Conservation (phyloP, 1,284 basidiomycete species). For the Irpex sp. region DNA sequence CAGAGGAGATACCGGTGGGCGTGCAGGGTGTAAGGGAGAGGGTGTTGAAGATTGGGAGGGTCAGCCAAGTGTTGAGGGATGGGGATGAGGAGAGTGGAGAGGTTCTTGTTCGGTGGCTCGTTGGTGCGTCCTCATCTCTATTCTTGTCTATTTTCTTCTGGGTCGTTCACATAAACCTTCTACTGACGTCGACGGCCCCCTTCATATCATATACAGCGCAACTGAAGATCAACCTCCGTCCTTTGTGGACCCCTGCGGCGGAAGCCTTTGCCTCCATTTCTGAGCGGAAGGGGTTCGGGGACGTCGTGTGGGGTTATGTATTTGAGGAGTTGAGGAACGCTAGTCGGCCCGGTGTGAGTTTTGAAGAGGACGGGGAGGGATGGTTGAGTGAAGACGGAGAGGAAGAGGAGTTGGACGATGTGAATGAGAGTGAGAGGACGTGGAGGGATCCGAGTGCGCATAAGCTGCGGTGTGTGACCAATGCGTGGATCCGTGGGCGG, state of each 20-base stretch:
- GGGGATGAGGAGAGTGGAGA: constrained; percentile 52
- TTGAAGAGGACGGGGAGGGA: too few species aligned
- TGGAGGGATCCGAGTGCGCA: constrained; percentile 75
- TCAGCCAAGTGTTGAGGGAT: constrained; percentile 51
- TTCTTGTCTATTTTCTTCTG: too few species aligned
- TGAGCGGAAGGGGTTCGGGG: constrained; percentile 46
- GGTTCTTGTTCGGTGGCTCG: constrained; percentile 60
- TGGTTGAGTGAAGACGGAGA: too few species aligned
- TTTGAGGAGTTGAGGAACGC: constrained; percentile 55
- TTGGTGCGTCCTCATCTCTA: constrained; percentile 37
- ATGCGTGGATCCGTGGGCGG: constrained; percentile 40
- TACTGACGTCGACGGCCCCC: too few species aligned
- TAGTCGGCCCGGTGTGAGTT: too few species aligned
- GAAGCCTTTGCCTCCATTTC: constrained; percentile 62
- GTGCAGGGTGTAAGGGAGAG: constrained; percentile 81
- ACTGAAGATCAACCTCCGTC: constrained; percentile 88
- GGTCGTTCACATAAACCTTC: too few species aligned
- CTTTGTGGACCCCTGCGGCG: constrained; percentile 83
- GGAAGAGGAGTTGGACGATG: constrained; percentile 34
- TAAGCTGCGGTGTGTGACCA: constrained; percentile 45
- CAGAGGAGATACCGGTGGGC: constrained; percentile 73
- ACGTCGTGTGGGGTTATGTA: constrained; percentile 69
- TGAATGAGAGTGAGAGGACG: constrained; percentile 64
- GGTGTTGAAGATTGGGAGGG: constrained; percentile 64
- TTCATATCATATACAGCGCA: constrained; percentile 50